phyloP scores from a whole-genome alignment of 169 alveolate species.

The Cyclospora cayetanensis region DNA sequence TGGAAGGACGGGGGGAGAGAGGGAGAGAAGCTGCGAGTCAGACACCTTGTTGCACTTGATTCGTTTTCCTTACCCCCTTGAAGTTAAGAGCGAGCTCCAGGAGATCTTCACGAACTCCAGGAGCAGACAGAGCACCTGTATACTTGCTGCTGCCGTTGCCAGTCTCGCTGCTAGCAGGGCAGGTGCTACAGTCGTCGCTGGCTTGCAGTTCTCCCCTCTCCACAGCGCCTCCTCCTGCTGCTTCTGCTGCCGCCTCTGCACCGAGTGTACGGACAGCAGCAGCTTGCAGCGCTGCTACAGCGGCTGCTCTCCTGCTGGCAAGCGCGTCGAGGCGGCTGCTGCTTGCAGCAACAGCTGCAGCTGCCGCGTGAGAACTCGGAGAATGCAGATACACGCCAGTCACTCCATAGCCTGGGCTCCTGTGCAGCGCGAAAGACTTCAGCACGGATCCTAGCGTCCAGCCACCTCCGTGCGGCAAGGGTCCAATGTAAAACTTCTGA shows the following conservation, averaged over 20 bases:
- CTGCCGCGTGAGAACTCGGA: not conserved
- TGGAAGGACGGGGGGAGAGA: too few relatives aligned
- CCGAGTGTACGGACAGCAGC: not conserved
- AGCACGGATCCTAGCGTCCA: slow-evolving; percentile 86
- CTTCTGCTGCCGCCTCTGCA: not conserved
- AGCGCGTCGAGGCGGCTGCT: not conserved
- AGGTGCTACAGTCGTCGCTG: not conserved
- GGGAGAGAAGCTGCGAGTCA: too few relatives aligned
- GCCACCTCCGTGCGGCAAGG: slow-evolving; percentile 84
- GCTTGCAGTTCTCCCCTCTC: not conserved
- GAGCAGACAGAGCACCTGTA: not conserved
- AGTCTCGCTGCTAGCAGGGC: not conserved
- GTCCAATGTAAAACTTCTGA: slow-evolving; percentile 87
- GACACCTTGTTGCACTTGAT: too few relatives aligned
- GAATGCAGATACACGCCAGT: slow-evolving; percentile 83
- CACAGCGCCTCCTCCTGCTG: not conserved
- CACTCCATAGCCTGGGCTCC: slow-evolving; percentile 86
- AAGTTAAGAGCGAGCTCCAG: slow-evolving; percentile 83
- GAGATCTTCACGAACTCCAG: slow-evolving; percentile 82
- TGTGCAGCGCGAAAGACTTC: slow-evolving; percentile 80
- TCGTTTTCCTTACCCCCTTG: slow-evolving; percentile 77
- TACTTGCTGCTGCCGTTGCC: not conserved
- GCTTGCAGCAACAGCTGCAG: slow-evolving; percentile 33
- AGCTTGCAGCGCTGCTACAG: not conserved
- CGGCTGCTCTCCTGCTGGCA: not conserved